These are phyloP conservation scores for Sporothrix mexicana DNA, from an alignment of 2,329 filamentous ascomycete species.

Conservation along the genomic window DNA sequence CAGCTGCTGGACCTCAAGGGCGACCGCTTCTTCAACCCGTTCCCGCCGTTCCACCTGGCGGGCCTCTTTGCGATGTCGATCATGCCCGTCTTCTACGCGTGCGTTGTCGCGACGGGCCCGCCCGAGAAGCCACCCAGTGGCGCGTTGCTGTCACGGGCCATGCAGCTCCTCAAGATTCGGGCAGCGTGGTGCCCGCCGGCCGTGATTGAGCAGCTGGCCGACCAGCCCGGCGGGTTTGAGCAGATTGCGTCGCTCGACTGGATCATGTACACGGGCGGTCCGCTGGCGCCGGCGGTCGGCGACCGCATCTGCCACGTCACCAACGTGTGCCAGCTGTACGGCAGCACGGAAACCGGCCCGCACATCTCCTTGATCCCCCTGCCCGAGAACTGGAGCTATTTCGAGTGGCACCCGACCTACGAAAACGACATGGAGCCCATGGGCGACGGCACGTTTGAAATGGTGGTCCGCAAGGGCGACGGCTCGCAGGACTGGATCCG, in stretches of 20 bases:
- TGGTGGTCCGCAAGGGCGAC: slow-evolving; percentile 37
- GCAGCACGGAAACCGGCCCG: slow-evolving; percentile 38
- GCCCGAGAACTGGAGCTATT: slow-evolving; percentile 38
- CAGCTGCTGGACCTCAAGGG: slow-evolving; percentile 36
- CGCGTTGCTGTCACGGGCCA: not conserved
- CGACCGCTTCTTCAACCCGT: slow-evolving; percentile 37
- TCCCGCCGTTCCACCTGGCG: slow-evolving; percentile 37
- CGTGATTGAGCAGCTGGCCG: slow-evolving; percentile 36
- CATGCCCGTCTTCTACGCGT: slow-evolving; percentile 37
- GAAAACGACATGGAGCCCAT: slow-evolving; percentile 37
- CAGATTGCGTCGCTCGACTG: slow-evolving; percentile 37
- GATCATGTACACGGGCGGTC: slow-evolving; percentile 39
- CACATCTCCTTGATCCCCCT: slow-evolving; percentile 37
- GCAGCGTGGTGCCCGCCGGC: slow-evolving; percentile 37
- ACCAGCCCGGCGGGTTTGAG: slow-evolving; percentile 35
- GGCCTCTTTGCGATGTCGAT: slow-evolving; percentile 37
- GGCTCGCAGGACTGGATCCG: slow-evolving; percentile 32
- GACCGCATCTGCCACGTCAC: slow-evolving; percentile 38
- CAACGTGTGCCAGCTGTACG: slow-evolving; percentile 39
- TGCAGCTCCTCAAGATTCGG: slow-evolving; percentile 36
- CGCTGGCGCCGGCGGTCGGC: slow-evolving; percentile 37
- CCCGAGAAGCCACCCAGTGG: slow-evolving; percentile 28
- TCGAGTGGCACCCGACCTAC: slow-evolving; percentile 39
- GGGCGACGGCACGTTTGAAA: slow-evolving; percentile 37
- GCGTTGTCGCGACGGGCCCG: slow-evolving; percentile 32